These are phyloP conservation scores for Mucor velutinosus DNA, from an alignment of 371 early-diverging fungal species.

Conservation along the genomic window DNA sequence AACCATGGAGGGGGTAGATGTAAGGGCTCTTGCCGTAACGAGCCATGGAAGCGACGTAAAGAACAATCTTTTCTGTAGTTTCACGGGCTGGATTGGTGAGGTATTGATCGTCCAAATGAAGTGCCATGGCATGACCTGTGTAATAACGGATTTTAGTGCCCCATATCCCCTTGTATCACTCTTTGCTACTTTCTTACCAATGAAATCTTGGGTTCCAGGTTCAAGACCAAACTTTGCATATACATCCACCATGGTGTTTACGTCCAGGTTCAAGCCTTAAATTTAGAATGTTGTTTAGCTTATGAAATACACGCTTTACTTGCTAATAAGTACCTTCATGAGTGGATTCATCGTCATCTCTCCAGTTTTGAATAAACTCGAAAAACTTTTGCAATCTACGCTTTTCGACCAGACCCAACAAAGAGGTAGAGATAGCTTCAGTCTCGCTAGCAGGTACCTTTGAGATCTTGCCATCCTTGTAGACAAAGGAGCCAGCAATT, in stretches of 20 bases:
- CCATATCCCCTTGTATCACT: background rate
- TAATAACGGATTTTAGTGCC: background rate
- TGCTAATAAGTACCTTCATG: conserved; percentile 60
- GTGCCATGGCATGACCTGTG: conserved; percentile 94
- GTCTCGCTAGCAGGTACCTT: conserved; percentile 95
- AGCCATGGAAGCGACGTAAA: conserved; percentile 96
- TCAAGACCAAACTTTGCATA: conserved; percentile 94
- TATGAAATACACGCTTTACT: background rate
- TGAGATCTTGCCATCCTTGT: conserved; percentile 83
- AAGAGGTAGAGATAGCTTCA: conserved; percentile 87
- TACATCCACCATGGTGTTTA: conserved; percentile 83
- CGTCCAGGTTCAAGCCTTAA: conserved; percentile 72
- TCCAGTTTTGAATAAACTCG: conserved; percentile 91
- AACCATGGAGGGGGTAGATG: conserved; percentile 99
- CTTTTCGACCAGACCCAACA: conserved; percentile 97
- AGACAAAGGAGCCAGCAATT: conserved; percentile 96
- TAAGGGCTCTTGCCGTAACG: conserved; percentile 99
- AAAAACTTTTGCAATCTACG: conserved; percentile 95
- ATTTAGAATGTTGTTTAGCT: background rate
- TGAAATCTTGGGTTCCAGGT: conserved; percentile 93
- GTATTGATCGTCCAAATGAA: conserved; percentile 96
- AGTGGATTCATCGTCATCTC: conserved; percentile 76
- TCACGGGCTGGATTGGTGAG: conserved; percentile 85
- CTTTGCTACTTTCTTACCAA: conserved; percentile 54
- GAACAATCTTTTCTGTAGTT: conserved; percentile 91